Percentiles rank a stretch among this genome's conserved stretches.
Conservation (phyloP, 2,329 filamentous ascomycete genomes). For the Nigrospora sphaerica region DNA sequence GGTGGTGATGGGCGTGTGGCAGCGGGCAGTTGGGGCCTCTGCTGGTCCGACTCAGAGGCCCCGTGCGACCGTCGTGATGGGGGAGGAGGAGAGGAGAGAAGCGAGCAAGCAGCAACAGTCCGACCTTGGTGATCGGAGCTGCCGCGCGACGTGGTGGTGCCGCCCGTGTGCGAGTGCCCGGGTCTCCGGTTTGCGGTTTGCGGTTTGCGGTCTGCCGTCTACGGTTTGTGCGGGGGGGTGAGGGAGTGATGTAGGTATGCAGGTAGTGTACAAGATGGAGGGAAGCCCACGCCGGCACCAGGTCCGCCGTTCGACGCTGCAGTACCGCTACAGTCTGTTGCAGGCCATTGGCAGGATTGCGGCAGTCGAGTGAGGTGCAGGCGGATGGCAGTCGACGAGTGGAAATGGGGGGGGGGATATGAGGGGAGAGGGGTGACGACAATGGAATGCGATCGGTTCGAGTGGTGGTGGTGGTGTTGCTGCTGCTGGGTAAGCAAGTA, state of each 20-base stretch:
- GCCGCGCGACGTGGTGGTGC: too few relatives aligned
- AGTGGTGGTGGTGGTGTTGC: too few relatives aligned
- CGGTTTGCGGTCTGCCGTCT: not conserved
- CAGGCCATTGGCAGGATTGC: not conserved
- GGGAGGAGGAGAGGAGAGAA: too few relatives aligned
- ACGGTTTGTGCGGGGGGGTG: not conserved
- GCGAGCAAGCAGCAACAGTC: too few relatives aligned
- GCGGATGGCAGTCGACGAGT: not conserved
- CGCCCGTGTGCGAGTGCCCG: too few relatives aligned
- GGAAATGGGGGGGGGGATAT: not conserved
- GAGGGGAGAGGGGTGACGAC: not conserved
- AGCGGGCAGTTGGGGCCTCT: conserved; percentile 4
- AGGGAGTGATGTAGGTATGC: not conserved
- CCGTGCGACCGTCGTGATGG: not conserved
- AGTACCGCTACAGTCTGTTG: not conserved
- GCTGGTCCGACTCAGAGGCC: conserved; percentile 2
- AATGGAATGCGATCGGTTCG: not conserved
- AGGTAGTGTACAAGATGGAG: not conserved
- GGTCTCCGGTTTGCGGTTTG: too few relatives aligned
- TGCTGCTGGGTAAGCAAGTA: too few relatives aligned
- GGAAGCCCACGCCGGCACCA: not conserved
- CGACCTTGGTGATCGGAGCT: too few relatives aligned
- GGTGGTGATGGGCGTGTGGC: too few relatives aligned
- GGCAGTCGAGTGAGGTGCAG: not conserved
- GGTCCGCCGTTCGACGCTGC: not conserved